Evolutionary conservation across 2,329 filamentous ascomycete species (phyloP).

Genomic region (Colletotrichum sp.): DNA sequence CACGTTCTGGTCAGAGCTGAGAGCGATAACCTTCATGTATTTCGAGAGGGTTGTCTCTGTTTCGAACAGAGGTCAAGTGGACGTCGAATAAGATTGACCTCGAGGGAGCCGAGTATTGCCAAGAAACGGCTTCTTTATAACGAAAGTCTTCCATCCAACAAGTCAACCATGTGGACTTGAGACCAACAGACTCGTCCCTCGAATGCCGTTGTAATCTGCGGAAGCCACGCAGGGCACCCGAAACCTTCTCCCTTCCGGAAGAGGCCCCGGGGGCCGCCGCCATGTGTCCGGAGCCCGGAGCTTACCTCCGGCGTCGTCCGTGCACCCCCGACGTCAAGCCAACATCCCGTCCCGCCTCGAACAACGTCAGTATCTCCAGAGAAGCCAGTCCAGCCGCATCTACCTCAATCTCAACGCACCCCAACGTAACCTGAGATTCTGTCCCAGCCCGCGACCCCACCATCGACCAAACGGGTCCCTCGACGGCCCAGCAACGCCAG

Average conservation of each 20-base stretch:
- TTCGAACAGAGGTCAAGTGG: neutral
- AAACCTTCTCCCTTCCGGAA: neutral
- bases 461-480: neutral
- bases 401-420: neutral
- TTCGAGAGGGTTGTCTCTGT: too few relatives aligned
- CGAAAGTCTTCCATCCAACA: neutral
- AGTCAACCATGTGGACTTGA: neutral
- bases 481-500: neutral
- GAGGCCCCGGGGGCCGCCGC: neutral
- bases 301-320: neutral
- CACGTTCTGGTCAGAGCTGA: rapidly evolving
- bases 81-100: neutral
- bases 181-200: rapidly evolving
- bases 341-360: neutral
- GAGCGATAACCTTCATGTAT: neutral
- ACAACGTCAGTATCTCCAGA: too few relatives aligned
- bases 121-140: neutral
- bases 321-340: neutral
- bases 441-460: neutral
- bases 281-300: neutral
- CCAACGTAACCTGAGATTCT: neutral
- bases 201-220: neutral
- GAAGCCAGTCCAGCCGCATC: neutral
- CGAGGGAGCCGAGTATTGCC: neutral
- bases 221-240: neutral